Conservation (phyloP, 768 basidiomycete species). For the Naematelia encephala region DNA sequence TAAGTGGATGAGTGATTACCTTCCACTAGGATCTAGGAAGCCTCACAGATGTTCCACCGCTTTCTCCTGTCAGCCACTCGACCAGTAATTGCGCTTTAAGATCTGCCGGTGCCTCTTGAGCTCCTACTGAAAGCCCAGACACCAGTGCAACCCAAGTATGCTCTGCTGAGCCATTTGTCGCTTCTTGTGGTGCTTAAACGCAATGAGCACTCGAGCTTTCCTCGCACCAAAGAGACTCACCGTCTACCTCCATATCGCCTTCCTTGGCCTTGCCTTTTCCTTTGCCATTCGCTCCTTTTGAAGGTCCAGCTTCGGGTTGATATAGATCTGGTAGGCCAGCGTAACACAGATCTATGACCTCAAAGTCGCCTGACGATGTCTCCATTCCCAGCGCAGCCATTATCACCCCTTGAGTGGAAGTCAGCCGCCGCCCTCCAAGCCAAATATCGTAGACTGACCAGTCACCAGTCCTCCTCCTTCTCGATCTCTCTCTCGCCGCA, state of each 20-base stretch:
- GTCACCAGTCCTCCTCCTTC: constrained; percentile 64
- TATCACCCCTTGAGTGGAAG: constrained; percentile 61
- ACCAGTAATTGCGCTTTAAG: constrained; percentile 78
- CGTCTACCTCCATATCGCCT: constrained; percentile 66
- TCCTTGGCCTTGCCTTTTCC: constrained; percentile 30
- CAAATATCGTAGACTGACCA: constrained; percentile 48
- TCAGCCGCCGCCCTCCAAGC: neutral
- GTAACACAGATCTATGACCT: constrained; percentile 83
- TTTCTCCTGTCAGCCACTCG: constrained; percentile 84
- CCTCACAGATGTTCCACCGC: constrained; percentile 59
- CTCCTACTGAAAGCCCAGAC: constrained; percentile 80
- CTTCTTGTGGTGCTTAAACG: neutral
- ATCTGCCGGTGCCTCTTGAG: constrained; percentile 52
- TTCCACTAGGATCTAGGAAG: neutral
- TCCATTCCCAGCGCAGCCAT: constrained; percentile 87
- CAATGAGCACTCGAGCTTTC: neutral
- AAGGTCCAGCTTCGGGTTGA: constrained; percentile 25
- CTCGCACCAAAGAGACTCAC: too few species aligned
- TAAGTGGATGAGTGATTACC: constrained; percentile 18
- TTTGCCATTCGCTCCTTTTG: constrained; percentile 23
- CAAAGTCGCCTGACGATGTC: constrained; percentile 83
- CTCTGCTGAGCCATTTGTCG: constrained; percentile 8
- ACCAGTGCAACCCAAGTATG: constrained; percentile 71
- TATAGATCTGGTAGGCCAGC: constrained; percentile 73
- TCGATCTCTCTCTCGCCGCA: constrained; percentile 56